Evolutionary conservation across 495 filamentous ascomycete species (phyloP).

Genomic region (Xylaria grammica): DNA sequence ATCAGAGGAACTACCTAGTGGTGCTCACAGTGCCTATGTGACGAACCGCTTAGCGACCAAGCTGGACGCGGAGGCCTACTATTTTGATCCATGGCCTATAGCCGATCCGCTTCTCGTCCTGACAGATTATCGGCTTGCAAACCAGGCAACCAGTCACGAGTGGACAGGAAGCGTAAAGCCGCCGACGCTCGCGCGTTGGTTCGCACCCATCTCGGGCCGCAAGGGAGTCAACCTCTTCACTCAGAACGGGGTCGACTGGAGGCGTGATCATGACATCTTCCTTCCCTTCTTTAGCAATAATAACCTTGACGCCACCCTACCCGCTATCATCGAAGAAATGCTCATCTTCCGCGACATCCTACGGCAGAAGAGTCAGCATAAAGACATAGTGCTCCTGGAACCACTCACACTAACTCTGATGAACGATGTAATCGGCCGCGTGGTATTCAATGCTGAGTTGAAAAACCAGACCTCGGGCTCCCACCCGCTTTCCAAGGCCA

Average conservation of each 20-base stretch:
- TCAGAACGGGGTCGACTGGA: slow-evolving; percentile 46
- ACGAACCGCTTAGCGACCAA: slow-evolving; percentile 26
- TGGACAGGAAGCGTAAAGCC: slow-evolving; percentile 33
- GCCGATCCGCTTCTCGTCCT: slow-evolving; percentile 30
- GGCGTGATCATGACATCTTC: slow-evolving; percentile 43
- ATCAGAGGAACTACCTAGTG: slow-evolving; percentile 30
- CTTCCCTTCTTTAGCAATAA: slow-evolving; percentile 45
- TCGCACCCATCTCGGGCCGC: slow-evolving; percentile 35
- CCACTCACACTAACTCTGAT: slow-evolving; percentile 69
- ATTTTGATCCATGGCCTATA: slow-evolving; percentile 37
- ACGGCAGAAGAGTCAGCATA: slow-evolving; percentile 28
- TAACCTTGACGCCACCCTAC: slow-evolving; percentile 44
- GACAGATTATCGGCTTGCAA: slow-evolving; percentile 33
- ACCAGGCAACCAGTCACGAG: slow-evolving; percentile 33
- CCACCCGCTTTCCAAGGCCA: slow-evolving; percentile 34
- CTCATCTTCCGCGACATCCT: slow-evolving; percentile 39
- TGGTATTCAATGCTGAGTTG: slow-evolving; percentile 38
- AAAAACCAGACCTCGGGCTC: slow-evolving; percentile 34
- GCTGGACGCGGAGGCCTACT: slow-evolving; percentile 29
- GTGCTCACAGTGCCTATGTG: slow-evolving; percentile 31
- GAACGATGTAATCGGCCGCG: slow-evolving; percentile 65
- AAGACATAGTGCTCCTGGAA: slow-evolving; percentile 58
- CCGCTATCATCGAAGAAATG: slow-evolving; percentile 43
- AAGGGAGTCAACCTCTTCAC: slow-evolving; percentile 36
- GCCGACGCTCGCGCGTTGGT: slow-evolving; percentile 26